Conservation (phyloP, 495 filamentous ascomycete species). For the Hyaloscypha hepaticicola region DNA sequence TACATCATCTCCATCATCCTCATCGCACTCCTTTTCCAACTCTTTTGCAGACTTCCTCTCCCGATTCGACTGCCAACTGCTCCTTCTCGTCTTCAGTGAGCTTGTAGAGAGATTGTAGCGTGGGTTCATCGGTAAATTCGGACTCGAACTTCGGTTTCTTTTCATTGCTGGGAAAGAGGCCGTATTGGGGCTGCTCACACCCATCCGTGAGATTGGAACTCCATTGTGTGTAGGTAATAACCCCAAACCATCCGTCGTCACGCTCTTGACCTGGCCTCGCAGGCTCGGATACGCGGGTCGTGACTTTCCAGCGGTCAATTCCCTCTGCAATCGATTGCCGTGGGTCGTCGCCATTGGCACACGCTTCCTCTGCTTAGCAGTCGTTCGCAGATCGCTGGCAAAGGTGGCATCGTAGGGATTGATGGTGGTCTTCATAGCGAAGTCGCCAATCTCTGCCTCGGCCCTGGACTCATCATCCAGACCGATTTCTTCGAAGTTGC, state of each 20-base stretch:
- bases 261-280: conserved; percentile 24
- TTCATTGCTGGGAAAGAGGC: conserved; percentile 24
- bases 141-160: conserved; percentile 32
- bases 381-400: conserved; percentile 35
- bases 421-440: conserved; percentile 47
- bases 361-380: conserved; percentile 32
- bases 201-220: conserved; percentile 24
- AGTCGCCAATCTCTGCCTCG: conserved; percentile 42
- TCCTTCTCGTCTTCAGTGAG: conserved; percentile 47
- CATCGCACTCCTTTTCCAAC: conserved; percentile 80
- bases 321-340: conserved; percentile 28
- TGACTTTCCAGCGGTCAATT: conserved; percentile 35
- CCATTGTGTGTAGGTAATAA: conserved; percentile 31
- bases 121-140: conserved; percentile 24
- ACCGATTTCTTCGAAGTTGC: conserved; percentile 92
- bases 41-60: conserved; percentile 75
- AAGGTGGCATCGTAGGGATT: conserved; percentile 43
- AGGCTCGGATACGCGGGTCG: conserved; percentile 27
- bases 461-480: conserved; percentile 64
- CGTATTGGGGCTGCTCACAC: conserved; percentile 29
- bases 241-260: conserved; percentile 25
- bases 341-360: conserved; percentile 25
- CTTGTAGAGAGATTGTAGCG: conserved; percentile 40
- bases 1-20: conserved; percentile 80
- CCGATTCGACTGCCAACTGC: conserved; percentile 67